Evolutionary conservation across 495 filamentous ascomycete genomes (phyloP), one percentile per base, ranked within the genome.

Genomic region (Daldinia childiae): DNA sequence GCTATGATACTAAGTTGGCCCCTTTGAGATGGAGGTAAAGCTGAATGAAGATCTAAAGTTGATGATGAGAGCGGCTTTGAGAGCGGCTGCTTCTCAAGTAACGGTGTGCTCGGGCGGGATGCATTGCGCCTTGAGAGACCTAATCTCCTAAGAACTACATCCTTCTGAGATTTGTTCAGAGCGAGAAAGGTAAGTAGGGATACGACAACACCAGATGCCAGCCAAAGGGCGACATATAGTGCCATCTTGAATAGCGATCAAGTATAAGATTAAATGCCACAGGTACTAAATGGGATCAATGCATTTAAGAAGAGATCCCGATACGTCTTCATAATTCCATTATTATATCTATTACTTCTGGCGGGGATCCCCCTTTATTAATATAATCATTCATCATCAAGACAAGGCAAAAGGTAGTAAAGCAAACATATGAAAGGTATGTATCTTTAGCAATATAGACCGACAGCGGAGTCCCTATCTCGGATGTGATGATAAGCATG

Each of bases 21-120:
- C 76, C 82, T 67, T 64, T 73, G 67, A 69, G 82, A 69, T 72
- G 69, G 56, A 41, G 73, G 34, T 1, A 70, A 36, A 12, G 77
- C 50, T 71, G 45, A 66, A 36, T 58, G 19, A 29, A 73, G 26
- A 38, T 74, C 54, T 17, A 65, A 66, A 19, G 66, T 48, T 17
- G 64, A 58, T 2, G 62, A 62, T 1, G 64, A 65, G 14, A 73
- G 52, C 17, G 73, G 68, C 41, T 75, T 76, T 3, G 70, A 65
- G 14, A 45, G 24, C 1, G 38, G 48, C 39, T 76, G 61, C 56
- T 77, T 73, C 65, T 77, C 73, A 6, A 75, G 67, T 24, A 32
- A 29, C 17, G 69, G 70, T 2, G 67, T 74, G 50, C 58, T 66
- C 15, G 73, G 75, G 41, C 62, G 72, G 27, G 56, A 65, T 19